phyloP scores from a whole-genome alignment of 2,329 filamentous ascomycete genomes.

The Alternaria burnsii region DNA sequence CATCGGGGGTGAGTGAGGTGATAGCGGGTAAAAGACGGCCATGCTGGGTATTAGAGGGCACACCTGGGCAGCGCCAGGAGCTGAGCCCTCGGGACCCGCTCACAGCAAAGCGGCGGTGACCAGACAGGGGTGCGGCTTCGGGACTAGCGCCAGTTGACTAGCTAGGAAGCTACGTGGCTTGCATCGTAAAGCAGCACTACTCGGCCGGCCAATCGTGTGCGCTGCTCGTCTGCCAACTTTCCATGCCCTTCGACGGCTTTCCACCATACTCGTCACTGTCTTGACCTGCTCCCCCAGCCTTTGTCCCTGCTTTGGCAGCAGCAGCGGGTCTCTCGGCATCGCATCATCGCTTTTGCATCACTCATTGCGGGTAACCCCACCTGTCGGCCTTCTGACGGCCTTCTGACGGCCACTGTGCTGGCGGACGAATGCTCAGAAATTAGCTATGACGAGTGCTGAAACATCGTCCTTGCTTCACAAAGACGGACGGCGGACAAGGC shows the following conservation, averaged over 20 bases:
- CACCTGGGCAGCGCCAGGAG: constrained; percentile 8
- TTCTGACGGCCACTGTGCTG: not conserved
- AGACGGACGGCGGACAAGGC: constrained; percentile 13
- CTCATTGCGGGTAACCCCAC: not conserved
- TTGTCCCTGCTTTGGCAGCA: constrained; percentile 11
- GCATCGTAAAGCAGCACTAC: constrained; percentile 26
- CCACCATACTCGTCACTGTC: constrained; percentile 1
- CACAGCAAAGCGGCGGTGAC: constrained; percentile 24
- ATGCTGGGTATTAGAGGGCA: constrained; percentile 25
- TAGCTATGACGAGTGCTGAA: constrained; percentile 26
- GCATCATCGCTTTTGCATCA: constrained; percentile 3
- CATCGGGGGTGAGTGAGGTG: constrained; percentile 39
- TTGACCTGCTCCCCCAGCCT: not conserved
- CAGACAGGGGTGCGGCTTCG: constrained; percentile 10
- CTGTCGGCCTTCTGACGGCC: not conserved
- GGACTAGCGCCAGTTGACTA: constrained; percentile 2
- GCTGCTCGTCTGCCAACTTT: constrained; percentile 27
- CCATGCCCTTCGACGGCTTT: constrained; percentile 20
- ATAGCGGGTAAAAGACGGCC: constrained; percentile 31
- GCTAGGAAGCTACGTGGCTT: constrained; percentile 16
- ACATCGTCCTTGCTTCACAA: constrained; percentile 35
- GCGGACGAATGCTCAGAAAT: constrained; percentile 6
- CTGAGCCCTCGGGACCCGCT: constrained; percentile 18
- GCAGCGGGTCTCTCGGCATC: not conserved
- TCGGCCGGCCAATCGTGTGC: constrained; percentile 17